Evolutionary conservation across 2,329 filamentous ascomycete genomes (phyloP), one percentile per base, ranked within the genome.

Genomic region (Epichloe scottii): DNA sequence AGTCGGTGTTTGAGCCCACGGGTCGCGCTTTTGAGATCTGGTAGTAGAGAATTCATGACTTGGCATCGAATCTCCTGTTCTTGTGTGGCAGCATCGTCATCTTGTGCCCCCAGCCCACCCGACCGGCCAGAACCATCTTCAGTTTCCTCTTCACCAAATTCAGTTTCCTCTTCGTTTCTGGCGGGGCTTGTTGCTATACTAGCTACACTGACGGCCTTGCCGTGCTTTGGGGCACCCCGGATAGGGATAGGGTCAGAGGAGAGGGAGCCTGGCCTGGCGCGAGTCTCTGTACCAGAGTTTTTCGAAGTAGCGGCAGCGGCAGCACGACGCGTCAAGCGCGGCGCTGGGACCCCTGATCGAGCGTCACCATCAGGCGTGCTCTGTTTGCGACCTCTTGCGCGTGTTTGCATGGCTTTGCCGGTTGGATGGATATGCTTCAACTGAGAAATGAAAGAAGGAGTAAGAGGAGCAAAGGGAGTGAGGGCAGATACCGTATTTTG

Each of bases 1-100:
- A 55, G 47, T 3, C 49, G 54, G 4, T 23, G 26, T 26, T 55
- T 43, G 15, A 56, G 34, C 40, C 52, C 53, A 14, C 40, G 37
- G 6, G 51, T 50, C 7, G 50, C 52, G 17, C 34, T 19, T 35
- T 14, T 35, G 14, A 55, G 42, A 19, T 54, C 50, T 1, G 45
- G 41, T 11, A 54, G 50, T 2, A 48, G 40, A 10, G 23, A 43
- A 3, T 6, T 2, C 49, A 53, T 53, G 46, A 37, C 15, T 19
- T 51, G 23, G 15, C 39, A 44, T 19, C 10, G 17, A 1, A 46
- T 34, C n/a, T 39, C 35, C 40, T 33, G 12, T 15, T 33, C 48
- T 11, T n/a, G 12, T 3, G 5, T 17, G 14, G 23, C 15, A 21
- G 33, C 19, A 33, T 15, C 11, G 2, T 23, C 7, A 5, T 49